These are phyloP conservation scores for Cercospora sp. DNA, from an alignment of 2,329 filamentous ascomycete species.

Conservation along the genomic window DNA sequence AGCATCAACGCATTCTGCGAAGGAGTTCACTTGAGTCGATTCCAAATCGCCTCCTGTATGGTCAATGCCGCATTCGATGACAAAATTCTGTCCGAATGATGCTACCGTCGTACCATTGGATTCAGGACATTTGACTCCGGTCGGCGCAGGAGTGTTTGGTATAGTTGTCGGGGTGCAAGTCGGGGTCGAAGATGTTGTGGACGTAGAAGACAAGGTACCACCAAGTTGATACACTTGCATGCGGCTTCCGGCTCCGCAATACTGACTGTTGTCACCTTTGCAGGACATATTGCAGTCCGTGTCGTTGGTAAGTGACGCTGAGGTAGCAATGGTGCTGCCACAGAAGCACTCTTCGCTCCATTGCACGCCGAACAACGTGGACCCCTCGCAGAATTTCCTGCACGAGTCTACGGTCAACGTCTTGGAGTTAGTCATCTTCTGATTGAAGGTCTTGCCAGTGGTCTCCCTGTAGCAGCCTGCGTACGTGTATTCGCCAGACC, in stretches of 20 bases:
- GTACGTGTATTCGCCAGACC: slow-evolving; percentile 30
- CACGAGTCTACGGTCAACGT: slow-evolving; percentile 43
- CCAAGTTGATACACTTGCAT: slow-evolving; percentile 27
- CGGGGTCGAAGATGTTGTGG: slow-evolving; percentile 7
- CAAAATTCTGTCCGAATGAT: slow-evolving; percentile 33
- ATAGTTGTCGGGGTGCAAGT: slow-evolving; percentile 18
- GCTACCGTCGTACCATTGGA: slow-evolving; percentile 31
- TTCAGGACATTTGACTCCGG: slow-evolving; percentile 31
- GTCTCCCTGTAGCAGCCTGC: slow-evolving; percentile 25
- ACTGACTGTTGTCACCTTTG: slow-evolving; percentile 33
- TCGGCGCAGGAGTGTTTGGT: slow-evolving; percentile 19
- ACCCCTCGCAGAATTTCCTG: slow-evolving; percentile 36
- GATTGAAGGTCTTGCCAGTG: slow-evolving; percentile 18
- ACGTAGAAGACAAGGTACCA: background rate
- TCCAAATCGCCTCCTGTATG: slow-evolving; percentile 34
- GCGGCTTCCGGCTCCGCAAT: slow-evolving; percentile 34
- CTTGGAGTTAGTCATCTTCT: slow-evolving; percentile 23
- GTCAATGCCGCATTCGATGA: slow-evolving; percentile 31
- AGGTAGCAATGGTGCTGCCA: slow-evolving; percentile 11
- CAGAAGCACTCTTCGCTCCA: slow-evolving; percentile 30
- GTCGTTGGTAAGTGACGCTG: slow-evolving; percentile 1
- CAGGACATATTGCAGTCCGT: slow-evolving; percentile 22
- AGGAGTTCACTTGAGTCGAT: slow-evolving; percentile 28
- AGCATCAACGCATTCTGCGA: slow-evolving; percentile 36
- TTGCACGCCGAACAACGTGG: slow-evolving; percentile 39